These are phyloP conservation scores for Hyphopichia pseudoburtonii DNA, from an alignment of 1,139 yeast species.

Conservation along the genomic window DNA sequence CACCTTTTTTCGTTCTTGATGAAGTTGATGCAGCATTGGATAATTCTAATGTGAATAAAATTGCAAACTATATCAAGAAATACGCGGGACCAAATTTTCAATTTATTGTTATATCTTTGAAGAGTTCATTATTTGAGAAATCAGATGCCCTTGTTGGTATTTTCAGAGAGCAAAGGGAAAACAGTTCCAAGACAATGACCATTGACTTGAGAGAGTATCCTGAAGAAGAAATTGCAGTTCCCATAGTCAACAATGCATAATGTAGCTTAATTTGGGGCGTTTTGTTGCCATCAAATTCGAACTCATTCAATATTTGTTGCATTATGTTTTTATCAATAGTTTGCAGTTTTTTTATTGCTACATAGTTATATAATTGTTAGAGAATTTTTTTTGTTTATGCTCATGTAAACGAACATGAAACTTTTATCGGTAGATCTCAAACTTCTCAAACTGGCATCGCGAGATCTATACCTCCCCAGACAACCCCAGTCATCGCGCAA, in stretches of 20 bases:
- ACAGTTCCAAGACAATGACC: slow-evolving; percentile 75
- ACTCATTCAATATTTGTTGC: too few relatives aligned
- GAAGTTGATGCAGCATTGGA: slow-evolving; percentile 98
- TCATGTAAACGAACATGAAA: too few relatives aligned
- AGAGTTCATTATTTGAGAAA: slow-evolving; percentile 81
- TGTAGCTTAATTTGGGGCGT: neutral
- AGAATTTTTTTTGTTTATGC: too few relatives aligned
- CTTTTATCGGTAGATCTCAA: too few relatives aligned
- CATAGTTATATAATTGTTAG: too few relatives aligned
- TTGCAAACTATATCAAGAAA: slow-evolving; percentile 78
- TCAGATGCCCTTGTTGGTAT: slow-evolving; percentile 94
- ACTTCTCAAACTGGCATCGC: too few relatives aligned
- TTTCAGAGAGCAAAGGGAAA: slow-evolving; percentile 77
- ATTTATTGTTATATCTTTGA: slow-evolving; percentile 90
- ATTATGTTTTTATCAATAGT: too few relatives aligned
- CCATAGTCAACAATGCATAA: neutral
- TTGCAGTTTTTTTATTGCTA: too few relatives aligned
- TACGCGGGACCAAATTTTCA: slow-evolving; percentile 82
- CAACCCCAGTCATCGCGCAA: too few relatives aligned
- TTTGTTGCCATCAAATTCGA: too few relatives aligned
- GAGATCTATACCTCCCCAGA: too few relatives aligned
- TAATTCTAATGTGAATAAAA: slow-evolving; percentile 78
- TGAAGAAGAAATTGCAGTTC: slow-evolving; percentile 27
- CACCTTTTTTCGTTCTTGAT: slow-evolving; percentile 94
- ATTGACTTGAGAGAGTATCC: slow-evolving; percentile 69